These are phyloP conservation scores for Pestalotiopsis sp. DNA, from an alignment of 2,329 filamentous ascomycete species.

Conservation along the genomic window DNA sequence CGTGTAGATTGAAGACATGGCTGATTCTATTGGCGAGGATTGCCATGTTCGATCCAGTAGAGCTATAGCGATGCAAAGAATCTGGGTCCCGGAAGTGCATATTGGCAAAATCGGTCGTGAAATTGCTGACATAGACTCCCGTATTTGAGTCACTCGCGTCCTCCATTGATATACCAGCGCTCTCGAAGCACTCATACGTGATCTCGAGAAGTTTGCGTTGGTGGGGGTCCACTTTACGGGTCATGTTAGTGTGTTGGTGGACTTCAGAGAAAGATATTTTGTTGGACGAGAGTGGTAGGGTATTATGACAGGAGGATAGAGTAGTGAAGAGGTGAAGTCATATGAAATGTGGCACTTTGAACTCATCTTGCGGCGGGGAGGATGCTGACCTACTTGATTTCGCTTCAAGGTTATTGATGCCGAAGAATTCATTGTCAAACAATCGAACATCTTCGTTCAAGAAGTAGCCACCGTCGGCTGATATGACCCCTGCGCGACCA, in stretches of 20 bases:
- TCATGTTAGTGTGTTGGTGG: too few relatives aligned
- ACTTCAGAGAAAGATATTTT: too few relatives aligned
- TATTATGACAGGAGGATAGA: too few relatives aligned
- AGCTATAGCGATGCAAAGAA: conserved; percentile 24
- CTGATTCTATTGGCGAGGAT: conserved; percentile 35
- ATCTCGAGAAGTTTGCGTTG: conserved; percentile 37
- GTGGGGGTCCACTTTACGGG: conserved; percentile 30
- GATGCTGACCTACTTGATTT: conserved; percentile 7
- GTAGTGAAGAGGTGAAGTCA: too few relatives aligned
- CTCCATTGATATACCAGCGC: conserved; percentile 18
- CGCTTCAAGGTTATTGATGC: conserved; percentile 30
- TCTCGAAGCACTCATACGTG: conserved; percentile 35
- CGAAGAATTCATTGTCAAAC: conserved; percentile 34
- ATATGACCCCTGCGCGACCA: conserved; percentile 14
- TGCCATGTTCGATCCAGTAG: conserved; percentile 26
- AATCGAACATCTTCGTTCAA: conserved; percentile 27
- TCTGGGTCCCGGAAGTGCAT: conserved; percentile 27
- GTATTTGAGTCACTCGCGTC: conserved; percentile 16
- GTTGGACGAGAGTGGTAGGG: too few relatives aligned
- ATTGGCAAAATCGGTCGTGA: conserved; percentile 22
- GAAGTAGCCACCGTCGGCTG: conserved; percentile 29
- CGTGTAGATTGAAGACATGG: conserved; percentile 35
- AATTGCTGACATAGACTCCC: conserved; percentile 29
- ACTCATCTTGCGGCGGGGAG: too few relatives aligned
- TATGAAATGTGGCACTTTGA: too few relatives aligned